phyloP scores from a whole-genome alignment of 805 yeast species.

The Monosporozyma servazzii region DNA sequence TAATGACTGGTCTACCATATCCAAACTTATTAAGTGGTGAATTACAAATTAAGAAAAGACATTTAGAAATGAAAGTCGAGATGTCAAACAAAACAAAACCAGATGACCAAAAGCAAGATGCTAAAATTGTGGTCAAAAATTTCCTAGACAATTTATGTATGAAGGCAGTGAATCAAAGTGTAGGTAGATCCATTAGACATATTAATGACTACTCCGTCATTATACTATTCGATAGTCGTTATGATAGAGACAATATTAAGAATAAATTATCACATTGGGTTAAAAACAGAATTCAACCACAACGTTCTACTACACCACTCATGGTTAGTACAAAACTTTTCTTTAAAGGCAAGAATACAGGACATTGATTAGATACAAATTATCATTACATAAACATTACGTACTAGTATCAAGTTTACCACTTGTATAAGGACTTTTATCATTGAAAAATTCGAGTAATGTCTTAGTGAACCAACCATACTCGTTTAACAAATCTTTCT shows the following conservation, averaged over 20 bases:
- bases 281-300: constrained; percentile 31
- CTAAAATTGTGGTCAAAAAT: constrained; percentile 40
- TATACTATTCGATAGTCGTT: constrained; percentile 62
- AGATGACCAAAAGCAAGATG: constrained; percentile 41
- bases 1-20: constrained; percentile 82
- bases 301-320: constrained; percentile 11
- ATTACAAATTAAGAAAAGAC: constrained; percentile 58
- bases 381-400: not conserved
- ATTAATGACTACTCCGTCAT: constrained; percentile 71
- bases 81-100: constrained; percentile 16
- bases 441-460: constrained; percentile 17
- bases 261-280: constrained; percentile 71
- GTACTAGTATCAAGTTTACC: constrained; percentile 7
- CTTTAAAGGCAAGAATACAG: constrained; percentile 8
- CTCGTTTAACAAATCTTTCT: constrained; percentile 19
- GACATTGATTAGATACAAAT: not conserved
- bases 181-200: constrained; percentile 87
- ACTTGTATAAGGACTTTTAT: constrained; percentile 25
- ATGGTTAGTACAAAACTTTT: constrained; percentile 18
- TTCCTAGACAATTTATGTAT: constrained; percentile 80
- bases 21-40: constrained; percentile 83
- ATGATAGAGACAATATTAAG: constrained; percentile 37
- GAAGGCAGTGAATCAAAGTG: constrained; percentile 86
- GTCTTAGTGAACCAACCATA: constrained; percentile 31
- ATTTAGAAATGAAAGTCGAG: constrained; percentile 43